Base-by-base conservation (phyloP, 805 yeast species). In the Candida lessepsii region DNA sequence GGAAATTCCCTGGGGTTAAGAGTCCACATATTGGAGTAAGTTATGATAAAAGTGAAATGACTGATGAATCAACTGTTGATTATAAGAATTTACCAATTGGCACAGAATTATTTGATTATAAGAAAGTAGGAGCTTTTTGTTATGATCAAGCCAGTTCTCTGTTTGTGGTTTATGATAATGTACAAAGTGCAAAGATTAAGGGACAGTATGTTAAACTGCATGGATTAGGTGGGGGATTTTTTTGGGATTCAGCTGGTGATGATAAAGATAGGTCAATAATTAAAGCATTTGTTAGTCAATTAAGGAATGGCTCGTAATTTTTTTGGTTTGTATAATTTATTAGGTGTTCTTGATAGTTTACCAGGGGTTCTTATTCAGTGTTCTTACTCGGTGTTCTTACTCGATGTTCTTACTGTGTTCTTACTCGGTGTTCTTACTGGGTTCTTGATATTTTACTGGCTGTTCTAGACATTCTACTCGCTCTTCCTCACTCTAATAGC, bases 191-290 rank as follows among this genome's bases (percentile, higher is more conserved):
- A 2, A 51, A 56, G 7, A 50, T 51, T 13, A 93, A 91, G 57
- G 88, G 87, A 0, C 51, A 64, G 20, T 88, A 77, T 50, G 78
- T 83, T 6, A 50, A 47, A 28, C 49, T 59, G 15, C 58, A 64
- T 5, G 53, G 65, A 0, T 62, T 89, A 8, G 95, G 83, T 0
- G 98, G 99, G 0, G 96, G 86, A 0, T 81, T 93, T 78, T 90
- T 86, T 83, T 91, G 98, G 98, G 97, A 91, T 52, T 82, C 96
- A 0, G 73, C 82, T 42, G 96, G 96, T 2, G 96, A 88, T 53
- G 52, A 60, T 35, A 24, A 27, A 2, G 50, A 34, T 9, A 9
- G 16, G 7, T 21, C 35, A 2, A 20, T 35, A 3, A 16, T 40
- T 4, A 19, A 20, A 20, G 37, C 40, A 9, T 35, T 40, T 30